Percentiles rank a stretch among this genome's conserved stretches.
phyloP scores from a whole-genome alignment of 2,329 filamentous ascomycete species.

The Epichloe typhina region DNA sequence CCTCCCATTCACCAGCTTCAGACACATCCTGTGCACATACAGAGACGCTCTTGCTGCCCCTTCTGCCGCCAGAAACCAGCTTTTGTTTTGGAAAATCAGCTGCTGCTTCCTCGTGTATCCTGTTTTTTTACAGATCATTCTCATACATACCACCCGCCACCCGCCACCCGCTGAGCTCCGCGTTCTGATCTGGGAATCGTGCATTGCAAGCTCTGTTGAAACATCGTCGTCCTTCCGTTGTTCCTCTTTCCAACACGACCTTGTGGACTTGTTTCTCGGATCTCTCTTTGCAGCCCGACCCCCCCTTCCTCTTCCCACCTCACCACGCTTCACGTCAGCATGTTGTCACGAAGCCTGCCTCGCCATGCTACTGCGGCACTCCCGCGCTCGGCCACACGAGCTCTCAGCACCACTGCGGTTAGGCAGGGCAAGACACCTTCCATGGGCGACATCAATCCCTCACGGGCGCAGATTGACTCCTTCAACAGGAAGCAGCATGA shows the following conservation, averaged over 20 bases:
- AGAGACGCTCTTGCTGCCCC: not conserved
- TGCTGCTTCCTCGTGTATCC: not conserved
- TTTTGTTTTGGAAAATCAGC: not conserved
- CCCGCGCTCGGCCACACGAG: slow-evolving; percentile 36
- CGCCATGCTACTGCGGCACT: slow-evolving; percentile 31
- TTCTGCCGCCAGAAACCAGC: not conserved
- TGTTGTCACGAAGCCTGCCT: slow-evolving; percentile 11
- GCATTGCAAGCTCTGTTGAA: not conserved
- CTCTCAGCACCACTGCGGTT: slow-evolving; percentile 42
- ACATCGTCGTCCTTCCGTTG: not conserved
- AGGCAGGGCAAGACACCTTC: slow-evolving; percentile 47
- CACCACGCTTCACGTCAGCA: slow-evolving; percentile 5
- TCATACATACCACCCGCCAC: not conserved
- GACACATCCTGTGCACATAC: not conserved
- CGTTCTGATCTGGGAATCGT: not conserved
- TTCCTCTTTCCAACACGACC: not conserved
- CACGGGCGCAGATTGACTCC: slow-evolving; percentile 50
- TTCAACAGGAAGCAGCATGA: slow-evolving; percentile 77
- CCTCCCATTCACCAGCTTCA: slow-evolving; percentile 13
- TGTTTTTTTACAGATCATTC: not conserved
- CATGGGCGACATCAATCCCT: slow-evolving; percentile 65
- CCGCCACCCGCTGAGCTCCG: not conserved
- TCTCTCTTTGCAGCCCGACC: slow-evolving; percentile 5
- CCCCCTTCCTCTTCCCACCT: not conserved
- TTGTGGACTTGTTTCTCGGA: not conserved